Conservation (phyloP, 2,329 filamentous ascomycete species). For the Fusarium miscanthi region DNA sequence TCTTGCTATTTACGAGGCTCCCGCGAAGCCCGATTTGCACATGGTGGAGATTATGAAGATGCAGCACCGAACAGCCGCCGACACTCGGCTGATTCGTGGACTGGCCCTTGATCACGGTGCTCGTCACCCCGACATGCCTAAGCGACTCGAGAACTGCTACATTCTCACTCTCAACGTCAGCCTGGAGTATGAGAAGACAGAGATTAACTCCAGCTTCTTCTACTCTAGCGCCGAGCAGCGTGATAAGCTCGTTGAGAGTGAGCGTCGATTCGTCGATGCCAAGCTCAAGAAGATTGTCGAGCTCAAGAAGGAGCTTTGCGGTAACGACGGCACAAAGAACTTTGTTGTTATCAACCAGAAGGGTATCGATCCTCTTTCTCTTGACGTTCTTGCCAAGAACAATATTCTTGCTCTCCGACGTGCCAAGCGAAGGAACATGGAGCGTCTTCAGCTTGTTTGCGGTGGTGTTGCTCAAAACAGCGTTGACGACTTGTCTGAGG, state of each 20-base stretch:
- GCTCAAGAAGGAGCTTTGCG: conserved; percentile 97
- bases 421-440: conserved; percentile 99
- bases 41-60: conserved; percentile 99
- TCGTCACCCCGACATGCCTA: conserved; percentile 97
- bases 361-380: conserved; percentile 94
- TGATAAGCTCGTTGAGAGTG: conserved; percentile 97
- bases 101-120: conserved; percentile 95
- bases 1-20: conserved; percentile 89
- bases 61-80: conserved; percentile 96
- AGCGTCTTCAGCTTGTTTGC: conserved; percentile 93
- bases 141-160: conserved; percentile 92
- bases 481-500: conserved; percentile 89
- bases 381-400: conserved; percentile 98
- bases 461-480: conserved; percentile 94
- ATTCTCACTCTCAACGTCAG: conserved; percentile 97
- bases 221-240: conserved; percentile 97
- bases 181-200: conserved; percentile 98
- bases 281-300: conserved; percentile 98
- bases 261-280: conserved; percentile 93
- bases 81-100: conserved; percentile 95
- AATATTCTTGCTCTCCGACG: conserved; percentile 93
- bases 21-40: conserved; percentile 93
- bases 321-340: conserved; percentile 89
- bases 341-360: conserved; percentile 99
- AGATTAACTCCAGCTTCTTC: conserved; percentile 99